Conservation (phyloP, 2,329 filamentous ascomycete genomes). For the Pseudocercospora pini-densiflorae region DNA sequence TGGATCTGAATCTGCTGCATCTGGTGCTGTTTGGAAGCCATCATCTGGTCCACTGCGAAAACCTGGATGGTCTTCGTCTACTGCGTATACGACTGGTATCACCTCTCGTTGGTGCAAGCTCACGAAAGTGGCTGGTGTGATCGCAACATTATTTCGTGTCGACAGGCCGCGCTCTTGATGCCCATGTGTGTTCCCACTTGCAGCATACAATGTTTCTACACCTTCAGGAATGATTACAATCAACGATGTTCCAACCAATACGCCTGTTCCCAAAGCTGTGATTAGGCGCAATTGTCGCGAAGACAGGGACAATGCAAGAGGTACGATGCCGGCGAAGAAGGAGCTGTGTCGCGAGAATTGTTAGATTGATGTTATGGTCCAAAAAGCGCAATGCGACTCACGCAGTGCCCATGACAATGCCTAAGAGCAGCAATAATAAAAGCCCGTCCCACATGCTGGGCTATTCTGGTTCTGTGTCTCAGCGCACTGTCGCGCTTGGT, state of each 20-base stretch:
- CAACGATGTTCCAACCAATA: conserved; percentile 91
- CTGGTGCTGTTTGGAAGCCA: conserved; percentile 26
- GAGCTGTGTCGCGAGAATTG: conserved; percentile 64
- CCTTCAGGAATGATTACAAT: conserved; percentile 98
- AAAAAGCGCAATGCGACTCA: conserved; percentile 44
- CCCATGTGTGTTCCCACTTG: conserved; percentile 37
- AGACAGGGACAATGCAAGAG: conserved; percentile 85
- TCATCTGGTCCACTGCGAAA: conserved; percentile 39
- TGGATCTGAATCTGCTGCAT: conserved; percentile 21
- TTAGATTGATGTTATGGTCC: conserved; percentile 19
- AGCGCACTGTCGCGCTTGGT: neutral
- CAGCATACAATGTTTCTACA: conserved; percentile 81
- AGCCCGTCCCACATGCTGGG: conserved; percentile 63
- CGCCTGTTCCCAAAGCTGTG: conserved; percentile 89
- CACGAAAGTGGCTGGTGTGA: conserved; percentile 10
- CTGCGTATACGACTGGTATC: neutral
- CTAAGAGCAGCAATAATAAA: conserved; percentile 66
- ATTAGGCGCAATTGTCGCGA: conserved; percentile 85
- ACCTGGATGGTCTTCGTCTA: conserved; percentile 15
- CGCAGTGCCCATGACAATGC: conserved; percentile 69
- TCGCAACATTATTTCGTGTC: neutral
- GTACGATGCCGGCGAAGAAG: conserved; percentile 88
- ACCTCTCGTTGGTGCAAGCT: neutral
- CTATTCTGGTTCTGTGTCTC: neutral
- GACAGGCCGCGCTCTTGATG: conserved; percentile 23